These are phyloP conservation scores for Priceomyces castillae DNA, from an alignment of 805 yeast species.

Conservation along the genomic window DNA sequence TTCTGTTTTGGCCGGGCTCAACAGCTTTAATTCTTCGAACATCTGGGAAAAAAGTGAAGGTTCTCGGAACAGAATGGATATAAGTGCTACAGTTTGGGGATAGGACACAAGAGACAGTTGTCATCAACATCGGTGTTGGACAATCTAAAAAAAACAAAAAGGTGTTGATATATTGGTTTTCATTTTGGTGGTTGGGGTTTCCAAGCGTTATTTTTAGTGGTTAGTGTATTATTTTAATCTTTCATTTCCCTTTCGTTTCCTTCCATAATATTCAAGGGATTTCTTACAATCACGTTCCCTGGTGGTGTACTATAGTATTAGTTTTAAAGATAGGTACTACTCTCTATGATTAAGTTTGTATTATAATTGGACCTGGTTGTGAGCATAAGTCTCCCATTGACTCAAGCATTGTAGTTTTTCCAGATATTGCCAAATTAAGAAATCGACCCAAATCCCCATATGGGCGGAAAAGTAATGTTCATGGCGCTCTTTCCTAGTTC, in stretches of 20 bases:
- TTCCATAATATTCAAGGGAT: neutral
- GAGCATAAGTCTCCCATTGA: too few relatives aligned
- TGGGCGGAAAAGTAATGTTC: neutral
- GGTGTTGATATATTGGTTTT: neutral
- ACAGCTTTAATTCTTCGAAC: conserved; percentile 8
- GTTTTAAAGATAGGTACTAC: neutral
- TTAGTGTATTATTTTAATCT: too few relatives aligned
- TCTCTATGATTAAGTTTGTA: too few relatives aligned
- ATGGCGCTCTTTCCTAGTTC: neutral
- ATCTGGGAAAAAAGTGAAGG: conserved; percentile 23
- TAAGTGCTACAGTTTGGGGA: conserved; percentile 34
- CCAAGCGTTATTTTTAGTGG: too few relatives aligned
- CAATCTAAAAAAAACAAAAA: too few relatives aligned
- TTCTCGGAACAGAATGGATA: conserved; percentile 4
- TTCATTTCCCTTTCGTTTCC: neutral
- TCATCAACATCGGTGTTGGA: neutral
- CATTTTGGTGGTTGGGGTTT: neutral
- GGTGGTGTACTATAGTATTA: neutral
- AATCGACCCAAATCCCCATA: conserved; percentile 3
- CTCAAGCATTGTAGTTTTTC: neutral
- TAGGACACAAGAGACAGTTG: conserved; percentile 6
- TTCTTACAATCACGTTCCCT: neutral
- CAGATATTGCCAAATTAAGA: conserved; percentile 6
- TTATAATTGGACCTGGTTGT: neutral
- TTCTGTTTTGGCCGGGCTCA: conserved; percentile 1